Percentiles rank a stretch among this genome's conserved stretches.
Conservation (phyloP, 768 basidiomycete genomes). For the Pisolithus microcarpus region DNA sequence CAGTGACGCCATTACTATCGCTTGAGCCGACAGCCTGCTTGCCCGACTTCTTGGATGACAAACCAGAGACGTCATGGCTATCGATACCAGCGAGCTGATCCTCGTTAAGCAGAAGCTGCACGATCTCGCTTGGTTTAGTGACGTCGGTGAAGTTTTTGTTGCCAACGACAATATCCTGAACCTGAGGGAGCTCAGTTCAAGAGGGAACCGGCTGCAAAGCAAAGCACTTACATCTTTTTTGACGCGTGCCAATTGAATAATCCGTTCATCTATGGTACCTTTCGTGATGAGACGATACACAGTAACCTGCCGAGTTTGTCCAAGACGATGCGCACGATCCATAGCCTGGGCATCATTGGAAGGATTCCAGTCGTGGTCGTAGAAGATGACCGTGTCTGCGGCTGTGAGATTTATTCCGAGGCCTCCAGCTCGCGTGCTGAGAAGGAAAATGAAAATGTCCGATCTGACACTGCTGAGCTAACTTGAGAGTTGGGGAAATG, state of each 20-base stretch:
- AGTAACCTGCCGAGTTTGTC: constrained; percentile 95
- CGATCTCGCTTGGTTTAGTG: constrained; percentile 93
- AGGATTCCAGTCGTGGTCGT: constrained; percentile 50
- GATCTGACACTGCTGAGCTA: constrained; percentile 31
- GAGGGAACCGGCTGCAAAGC: neutral
- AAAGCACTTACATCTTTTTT: constrained; percentile 79
- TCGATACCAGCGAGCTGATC: constrained; percentile 80
- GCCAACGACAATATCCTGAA: constrained; percentile 98
- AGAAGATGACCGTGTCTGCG: constrained; percentile 25
- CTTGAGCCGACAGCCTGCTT: constrained; percentile 28
- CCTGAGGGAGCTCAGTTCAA: constrained; percentile 39
- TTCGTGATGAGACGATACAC: constrained; percentile 92
- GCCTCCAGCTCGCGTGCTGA: constrained; percentile 94
- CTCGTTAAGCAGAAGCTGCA: constrained; percentile 88
- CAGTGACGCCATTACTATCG: constrained; percentile 30
- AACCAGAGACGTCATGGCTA: constrained; percentile 32
- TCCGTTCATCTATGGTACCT: constrained; percentile 95
- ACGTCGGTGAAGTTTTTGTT: constrained; percentile 93
- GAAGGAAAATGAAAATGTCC: constrained; percentile 89
- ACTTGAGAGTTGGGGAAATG: neutral
- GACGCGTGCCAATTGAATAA: constrained; percentile 89
- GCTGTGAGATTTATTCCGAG: constrained; percentile 96
- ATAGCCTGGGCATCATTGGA: constrained; percentile 98
- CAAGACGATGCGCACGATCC: constrained; percentile 95
- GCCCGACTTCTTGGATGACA: constrained; percentile 30